These are phyloP conservation scores for Aspergillus vadensis DNA, from an alignment of 2,329 filamentous ascomycete species.

Conservation along the genomic window DNA sequence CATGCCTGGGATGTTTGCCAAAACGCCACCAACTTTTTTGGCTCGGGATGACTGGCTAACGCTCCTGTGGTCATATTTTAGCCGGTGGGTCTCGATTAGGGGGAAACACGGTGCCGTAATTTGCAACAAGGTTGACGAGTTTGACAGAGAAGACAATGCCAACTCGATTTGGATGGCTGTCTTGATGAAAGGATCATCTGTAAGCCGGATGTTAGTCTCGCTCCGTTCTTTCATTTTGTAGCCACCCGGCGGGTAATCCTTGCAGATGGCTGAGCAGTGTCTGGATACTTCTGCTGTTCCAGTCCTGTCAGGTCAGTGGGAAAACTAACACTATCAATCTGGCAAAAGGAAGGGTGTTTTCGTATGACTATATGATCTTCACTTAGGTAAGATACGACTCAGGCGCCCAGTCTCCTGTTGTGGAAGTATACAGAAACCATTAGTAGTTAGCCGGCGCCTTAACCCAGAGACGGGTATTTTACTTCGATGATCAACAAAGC, in stretches of 20 bases:
- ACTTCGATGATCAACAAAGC: no score
- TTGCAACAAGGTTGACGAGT: not conserved
- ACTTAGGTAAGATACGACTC: no score
- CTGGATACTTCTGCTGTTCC: not conserved
- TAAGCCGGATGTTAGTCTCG: not conserved
- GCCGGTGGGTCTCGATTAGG: slow-evolving; percentile 4
- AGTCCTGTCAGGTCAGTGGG: not conserved
- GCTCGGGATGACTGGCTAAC: not conserved
- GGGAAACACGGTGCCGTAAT: not conserved
- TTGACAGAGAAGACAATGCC: not conserved
- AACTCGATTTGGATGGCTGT: not conserved
- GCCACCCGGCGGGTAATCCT: not conserved
- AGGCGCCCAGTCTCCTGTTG: no score
- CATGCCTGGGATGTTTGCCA: not conserved
- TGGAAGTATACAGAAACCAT: no score
- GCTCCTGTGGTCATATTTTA: slow-evolving; percentile 7
- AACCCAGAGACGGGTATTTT: no score
- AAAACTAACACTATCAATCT: not conserved
- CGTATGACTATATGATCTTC: no score
- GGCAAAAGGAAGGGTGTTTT: not conserved
- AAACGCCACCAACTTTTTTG: slow-evolving; percentile 5
- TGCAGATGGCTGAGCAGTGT: not conserved
- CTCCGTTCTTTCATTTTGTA: not conserved
- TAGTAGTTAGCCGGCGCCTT: no score
- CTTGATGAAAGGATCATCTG: not conserved